phyloP scores from a whole-genome alignment of 2,329 filamentous ascomycete species.

The Xylaria sp. region DNA sequence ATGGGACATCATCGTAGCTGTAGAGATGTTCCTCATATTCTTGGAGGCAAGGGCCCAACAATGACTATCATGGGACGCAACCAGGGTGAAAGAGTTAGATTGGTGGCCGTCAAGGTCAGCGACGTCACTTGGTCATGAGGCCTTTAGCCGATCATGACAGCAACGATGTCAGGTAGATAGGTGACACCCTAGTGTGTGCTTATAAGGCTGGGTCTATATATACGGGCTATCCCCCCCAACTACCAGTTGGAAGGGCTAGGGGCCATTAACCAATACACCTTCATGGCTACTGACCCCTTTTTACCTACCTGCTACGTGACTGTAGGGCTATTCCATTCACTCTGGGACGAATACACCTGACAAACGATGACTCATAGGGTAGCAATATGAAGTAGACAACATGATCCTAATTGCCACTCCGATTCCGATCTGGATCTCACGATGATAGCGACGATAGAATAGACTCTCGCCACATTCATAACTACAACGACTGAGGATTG shows the following conservation, averaged over 20 bases:
- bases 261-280: no score
- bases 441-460: slow-evolving; percentile 38
- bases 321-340: no score
- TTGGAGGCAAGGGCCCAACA: slow-evolving; percentile 35
- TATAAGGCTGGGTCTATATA: no score
- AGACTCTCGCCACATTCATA: slow-evolving; percentile 20
- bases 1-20: slow-evolving; percentile 28
- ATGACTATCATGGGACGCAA: slow-evolving; percentile 25
- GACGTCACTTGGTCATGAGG: slow-evolving; percentile 31
- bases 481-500: slow-evolving; percentile 24
- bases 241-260: no score
- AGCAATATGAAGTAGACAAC: not conserved
- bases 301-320: no score
- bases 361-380: slow-evolving; percentile 15
- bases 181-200: no score
- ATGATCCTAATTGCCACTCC: slow-evolving; percentile 33
- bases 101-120: slow-evolving; percentile 28
- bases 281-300: no score
- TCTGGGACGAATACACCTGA: no score
- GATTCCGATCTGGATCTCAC: slow-evolving; percentile 26
- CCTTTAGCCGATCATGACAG: slow-evolving; percentile 38
- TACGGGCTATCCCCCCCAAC: no score
- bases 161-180: no score
- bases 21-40: slow-evolving; percentile 32
- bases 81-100: slow-evolving; percentile 11